Evolutionary conservation across 1,284 basidiomycete genomes (phyloP).

Genomic region (Sanguinoderma infundibulare): DNA sequence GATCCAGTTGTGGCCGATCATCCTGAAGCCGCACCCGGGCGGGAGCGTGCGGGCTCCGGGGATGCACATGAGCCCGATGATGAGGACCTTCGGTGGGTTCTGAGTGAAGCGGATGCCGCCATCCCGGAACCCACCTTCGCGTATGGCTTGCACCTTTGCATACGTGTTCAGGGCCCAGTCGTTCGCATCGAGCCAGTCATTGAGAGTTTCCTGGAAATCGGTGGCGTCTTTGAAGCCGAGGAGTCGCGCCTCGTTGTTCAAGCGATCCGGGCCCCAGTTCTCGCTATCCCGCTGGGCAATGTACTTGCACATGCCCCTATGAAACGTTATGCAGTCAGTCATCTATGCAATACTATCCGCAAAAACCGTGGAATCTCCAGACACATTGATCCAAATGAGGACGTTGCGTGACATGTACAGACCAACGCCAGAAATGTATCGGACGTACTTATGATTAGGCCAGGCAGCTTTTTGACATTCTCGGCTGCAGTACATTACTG

Average conservation of each 20-base stretch:
- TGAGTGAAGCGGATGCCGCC: not conserved
- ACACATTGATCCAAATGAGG: not conserved
- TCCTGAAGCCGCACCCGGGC: not conserved
- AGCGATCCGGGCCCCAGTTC: not conserved
- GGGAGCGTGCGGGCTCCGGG: not conserved
- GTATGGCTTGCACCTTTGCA: not conserved
- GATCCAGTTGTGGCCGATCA: not conserved
- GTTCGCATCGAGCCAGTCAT: not conserved
- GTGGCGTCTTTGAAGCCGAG: not conserved
- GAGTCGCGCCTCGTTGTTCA: not conserved
- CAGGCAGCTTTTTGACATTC: slow-evolving; percentile 13
- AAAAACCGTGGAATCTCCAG: no score
- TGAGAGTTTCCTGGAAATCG: not conserved
- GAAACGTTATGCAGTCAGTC: not conserved
- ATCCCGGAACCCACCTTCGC: not conserved
- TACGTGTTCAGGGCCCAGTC: not conserved
- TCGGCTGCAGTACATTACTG: slow-evolving; percentile 13
- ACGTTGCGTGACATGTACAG: not conserved
- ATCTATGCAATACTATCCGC: no score
- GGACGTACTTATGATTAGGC: slow-evolving; percentile 12
- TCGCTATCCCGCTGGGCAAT: not conserved
- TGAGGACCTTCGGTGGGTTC: not conserved
- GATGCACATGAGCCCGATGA: not conserved
- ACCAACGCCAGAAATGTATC: not conserved
- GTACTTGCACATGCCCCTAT: not conserved